Evolutionary conservation across 495 filamentous ascomycete species (phyloP), one percentile per base, ranked within the genome.

Genomic region (Lasiosphaeriaceae sp.): DNA sequence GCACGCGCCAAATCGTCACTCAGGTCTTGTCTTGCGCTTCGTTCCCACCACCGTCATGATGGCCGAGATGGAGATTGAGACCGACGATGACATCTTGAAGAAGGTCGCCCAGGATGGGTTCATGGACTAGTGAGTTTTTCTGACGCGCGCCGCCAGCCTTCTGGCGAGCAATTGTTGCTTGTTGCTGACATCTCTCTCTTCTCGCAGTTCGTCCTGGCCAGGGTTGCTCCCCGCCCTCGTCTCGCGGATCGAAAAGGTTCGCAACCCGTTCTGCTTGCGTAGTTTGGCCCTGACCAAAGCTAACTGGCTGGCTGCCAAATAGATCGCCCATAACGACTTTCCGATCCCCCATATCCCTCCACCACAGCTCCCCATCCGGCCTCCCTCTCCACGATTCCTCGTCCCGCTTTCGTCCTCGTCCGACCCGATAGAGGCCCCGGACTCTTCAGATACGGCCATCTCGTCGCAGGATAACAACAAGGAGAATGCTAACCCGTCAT

Each of bases 81-180:
- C 56, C 73, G 83, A 85, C 60, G 85, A 90, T 65, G 81, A 82
- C 66, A 72, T 87, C 60, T 75, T 94, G 46, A 75, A 77, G 61
- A 71, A 66, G 59, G 79, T 83, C 70, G 86, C 87, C 60, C 74
- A 80, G 60, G 86, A 87, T 70, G 85, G 84, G 43, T 71, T 77
- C 22, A 83, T 93, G 70, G 83, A 90, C 59, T 77, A 81, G 90
- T 92, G 81, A 71, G 77, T 53, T 29, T 50, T 47, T 47, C 47
- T 54, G 19, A 19, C 1, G 26, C 39, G 12, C 26, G 24, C 44
- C n/a, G n/a, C 22, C 21, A 14, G 20, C 9, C 16, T n/a, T 7
- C 49, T 39, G 29, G 53, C 19, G 34, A 16, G 22, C 56, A 46
- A 44, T 54, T 53, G 57, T 44, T 21, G 17, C 49, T 50, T 24